phyloP scores from a whole-genome alignment of 2,329 filamentous ascomycete genomes.

The Ceratocystis huliohia region DNA sequence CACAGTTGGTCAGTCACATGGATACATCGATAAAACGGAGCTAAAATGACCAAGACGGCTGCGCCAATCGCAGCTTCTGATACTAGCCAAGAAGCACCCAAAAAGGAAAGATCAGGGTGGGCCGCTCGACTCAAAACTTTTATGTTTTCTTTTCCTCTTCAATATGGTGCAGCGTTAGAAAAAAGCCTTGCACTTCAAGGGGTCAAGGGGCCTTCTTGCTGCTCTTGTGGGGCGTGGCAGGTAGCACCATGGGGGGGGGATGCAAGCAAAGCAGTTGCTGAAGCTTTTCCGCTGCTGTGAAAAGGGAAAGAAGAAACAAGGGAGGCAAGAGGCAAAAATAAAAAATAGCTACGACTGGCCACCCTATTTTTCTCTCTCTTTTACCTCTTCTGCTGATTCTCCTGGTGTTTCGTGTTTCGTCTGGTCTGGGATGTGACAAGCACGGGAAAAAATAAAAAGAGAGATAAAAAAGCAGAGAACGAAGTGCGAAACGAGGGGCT shows the following conservation, averaged over 20 bases:
- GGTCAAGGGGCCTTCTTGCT: too few relatives aligned
- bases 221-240: background rate
- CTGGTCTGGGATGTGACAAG: background rate
- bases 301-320: background rate
- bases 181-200: background rate
- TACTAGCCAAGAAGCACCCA: conserved; percentile 5
- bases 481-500: conserved; percentile 4
- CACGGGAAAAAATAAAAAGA: background rate
- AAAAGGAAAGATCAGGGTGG: conserved; percentile 7
- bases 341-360: background rate
- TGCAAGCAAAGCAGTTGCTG: background rate
- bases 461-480: background rate
- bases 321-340: background rate
- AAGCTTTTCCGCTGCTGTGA: background rate
- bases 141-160: background rate
- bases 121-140: background rate
- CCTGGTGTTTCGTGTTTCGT: background rate
- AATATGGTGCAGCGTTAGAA: background rate
- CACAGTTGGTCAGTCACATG: conserved; percentile 6
- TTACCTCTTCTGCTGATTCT: background rate
- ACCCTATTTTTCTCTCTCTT: background rate
- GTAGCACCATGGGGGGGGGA: background rate
- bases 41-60: conserved; percentile 10
- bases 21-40: conserved; percentile 11
- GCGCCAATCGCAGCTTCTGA: conserved; percentile 7